phyloP scores from a whole-genome alignment of 2,329 filamentous ascomycete genomes.

The Tetracladium maxilliforme region DNA sequence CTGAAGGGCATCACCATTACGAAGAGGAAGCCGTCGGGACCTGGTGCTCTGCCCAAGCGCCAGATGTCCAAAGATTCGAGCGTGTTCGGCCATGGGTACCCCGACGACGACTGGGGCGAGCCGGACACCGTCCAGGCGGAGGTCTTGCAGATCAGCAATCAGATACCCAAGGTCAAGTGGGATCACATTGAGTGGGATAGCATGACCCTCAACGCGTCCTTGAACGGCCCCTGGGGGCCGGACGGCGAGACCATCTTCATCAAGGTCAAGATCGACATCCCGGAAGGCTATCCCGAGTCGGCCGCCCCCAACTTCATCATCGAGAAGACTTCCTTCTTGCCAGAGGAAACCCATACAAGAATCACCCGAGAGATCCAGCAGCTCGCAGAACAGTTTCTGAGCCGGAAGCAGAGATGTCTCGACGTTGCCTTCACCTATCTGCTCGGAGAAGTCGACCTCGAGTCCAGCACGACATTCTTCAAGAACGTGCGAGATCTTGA shows the following conservation, averaged over 20 bases:
- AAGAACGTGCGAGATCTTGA: constrained; percentile 50
- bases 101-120: constrained; percentile 36
- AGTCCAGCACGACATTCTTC: constrained; percentile 44
- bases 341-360: constrained; percentile 34
- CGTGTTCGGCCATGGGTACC: constrained; percentile 14
- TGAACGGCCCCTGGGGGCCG: constrained; percentile 49
- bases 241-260: constrained; percentile 42
- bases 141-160: constrained; percentile 43
- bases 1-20: constrained; percentile 55
- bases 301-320: constrained; percentile 43
- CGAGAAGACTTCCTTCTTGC: constrained; percentile 48
- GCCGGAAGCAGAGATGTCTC: constrained; percentile 44
- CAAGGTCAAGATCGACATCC: constrained; percentile 45
- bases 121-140: constrained; percentile 48
- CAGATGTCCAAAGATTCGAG: background rate
- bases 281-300: constrained; percentile 39
- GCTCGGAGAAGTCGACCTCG: constrained; percentile 45
- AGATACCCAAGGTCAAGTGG: constrained; percentile 49
- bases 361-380: constrained; percentile 40
- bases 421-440: constrained; percentile 48
- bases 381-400: constrained; percentile 37
- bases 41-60: constrained; percentile 1
- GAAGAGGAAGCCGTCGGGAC: constrained; percentile 10
- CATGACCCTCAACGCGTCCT: constrained; percentile 40
- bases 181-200: constrained; percentile 50